Conservation (phyloP, 768 basidiomycete genomes). For the Boletus eberwhitei region DNA sequence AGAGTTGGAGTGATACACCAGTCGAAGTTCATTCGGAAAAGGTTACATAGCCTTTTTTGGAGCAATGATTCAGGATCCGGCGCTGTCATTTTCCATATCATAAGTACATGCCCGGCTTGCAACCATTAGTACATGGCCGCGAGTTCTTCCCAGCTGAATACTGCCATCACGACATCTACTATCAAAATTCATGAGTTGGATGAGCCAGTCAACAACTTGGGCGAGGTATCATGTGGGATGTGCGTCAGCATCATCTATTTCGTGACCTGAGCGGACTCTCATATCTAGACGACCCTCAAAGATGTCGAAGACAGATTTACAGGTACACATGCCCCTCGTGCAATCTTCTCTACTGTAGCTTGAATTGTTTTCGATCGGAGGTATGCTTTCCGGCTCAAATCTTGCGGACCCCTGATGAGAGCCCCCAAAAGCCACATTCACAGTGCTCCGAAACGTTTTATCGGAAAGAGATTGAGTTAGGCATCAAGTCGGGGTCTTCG, state of each 20-base stretch:
- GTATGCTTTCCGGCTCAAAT: constrained; percentile 36
- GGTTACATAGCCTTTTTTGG: constrained; percentile 1
- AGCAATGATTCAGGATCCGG: too few relatives aligned
- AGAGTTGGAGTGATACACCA: neutral
- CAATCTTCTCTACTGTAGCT: constrained; percentile 77
- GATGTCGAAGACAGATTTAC: constrained; percentile 72
- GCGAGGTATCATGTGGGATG: constrained; percentile 41
- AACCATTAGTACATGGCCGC: neutral
- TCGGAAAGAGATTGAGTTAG: constrained; percentile 64
- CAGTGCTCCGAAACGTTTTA: constrained; percentile 84
- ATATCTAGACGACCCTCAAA: constrained; percentile 27
- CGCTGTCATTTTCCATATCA: neutral
- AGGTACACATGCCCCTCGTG: constrained; percentile 82
- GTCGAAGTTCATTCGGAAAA: neutral
- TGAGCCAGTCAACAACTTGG: neutral
- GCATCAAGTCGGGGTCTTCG: constrained; percentile 55
- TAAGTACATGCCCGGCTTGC: neutral
- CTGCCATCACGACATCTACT: constrained; percentile 10
- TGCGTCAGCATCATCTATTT: constrained; percentile 27
- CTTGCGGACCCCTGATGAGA: neutral
- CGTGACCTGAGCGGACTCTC: constrained; percentile 1
- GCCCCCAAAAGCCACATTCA: constrained; percentile 47
- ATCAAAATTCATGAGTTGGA: constrained; percentile 19
- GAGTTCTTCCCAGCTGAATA: neutral
- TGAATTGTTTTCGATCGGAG: constrained; percentile 73